These are phyloP conservation scores for Arthroderma sp. DNA, from an alignment of 2,329 filamentous ascomycete species.

Conservation along the genomic window DNA sequence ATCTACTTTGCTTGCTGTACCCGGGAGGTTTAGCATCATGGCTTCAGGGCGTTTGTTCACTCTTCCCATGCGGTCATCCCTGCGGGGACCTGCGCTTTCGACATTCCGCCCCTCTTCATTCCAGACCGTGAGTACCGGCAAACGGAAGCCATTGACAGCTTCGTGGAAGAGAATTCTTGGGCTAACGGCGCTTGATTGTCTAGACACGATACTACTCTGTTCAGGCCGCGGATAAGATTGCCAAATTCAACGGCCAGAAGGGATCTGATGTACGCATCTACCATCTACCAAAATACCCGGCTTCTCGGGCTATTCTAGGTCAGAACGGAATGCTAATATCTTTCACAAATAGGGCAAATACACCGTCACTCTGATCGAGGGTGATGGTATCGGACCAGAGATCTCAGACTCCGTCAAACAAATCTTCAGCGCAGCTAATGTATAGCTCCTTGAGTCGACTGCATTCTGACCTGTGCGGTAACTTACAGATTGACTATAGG, in stretches of 20 bases:
- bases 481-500: slow-evolving; percentile 37
- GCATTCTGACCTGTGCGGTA: background rate
- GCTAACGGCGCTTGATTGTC: slow-evolving; percentile 14
- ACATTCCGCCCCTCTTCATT: slow-evolving; percentile 38
- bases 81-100: slow-evolving; percentile 49
- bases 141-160: background rate
- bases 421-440: slow-evolving; percentile 91
- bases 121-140: slow-evolving; percentile 44
- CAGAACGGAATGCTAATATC: background rate
- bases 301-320: background rate
- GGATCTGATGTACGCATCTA: slow-evolving; percentile 61
- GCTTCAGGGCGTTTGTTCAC: slow-evolving; percentile 68
- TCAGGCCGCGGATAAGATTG: slow-evolving; percentile 56
- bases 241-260: slow-evolving; percentile 87
- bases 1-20: slow-evolving; percentile 1
- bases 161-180: slow-evolving; percentile 8
- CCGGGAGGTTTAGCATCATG: slow-evolving; percentile 47
- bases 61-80: slow-evolving; percentile 65
- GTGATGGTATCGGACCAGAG: slow-evolving; percentile 96
- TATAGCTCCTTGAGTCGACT: slow-evolving; percentile 30
- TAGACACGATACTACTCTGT: slow-evolving; percentile 51
- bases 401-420: slow-evolving; percentile 97
- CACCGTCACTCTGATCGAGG: slow-evolving; percentile 93
- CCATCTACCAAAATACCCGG: background rate
- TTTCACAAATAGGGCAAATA: slow-evolving; percentile 62